Conservation (phyloP, 1,284 basidiomycete species). For the Boletus mariae region DNA sequence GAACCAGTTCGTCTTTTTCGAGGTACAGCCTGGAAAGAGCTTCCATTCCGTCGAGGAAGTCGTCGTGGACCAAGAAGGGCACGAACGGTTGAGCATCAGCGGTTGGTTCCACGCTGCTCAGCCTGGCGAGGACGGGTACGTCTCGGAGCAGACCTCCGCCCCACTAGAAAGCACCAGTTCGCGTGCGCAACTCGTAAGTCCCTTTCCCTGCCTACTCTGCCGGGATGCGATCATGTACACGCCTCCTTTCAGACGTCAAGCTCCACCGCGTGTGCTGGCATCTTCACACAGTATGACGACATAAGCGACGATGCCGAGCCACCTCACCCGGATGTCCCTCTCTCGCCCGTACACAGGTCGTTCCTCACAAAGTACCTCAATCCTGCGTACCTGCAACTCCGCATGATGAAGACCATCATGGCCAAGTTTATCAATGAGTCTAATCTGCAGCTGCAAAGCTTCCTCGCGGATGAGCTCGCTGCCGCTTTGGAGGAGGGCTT, state of each 20-base stretch:
- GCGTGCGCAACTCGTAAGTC: slow-evolving; percentile 73
- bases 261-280: slow-evolving; percentile 39
- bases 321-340: slow-evolving; percentile 46
- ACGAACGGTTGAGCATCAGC: slow-evolving; percentile 82
- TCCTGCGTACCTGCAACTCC: slow-evolving; percentile 83
- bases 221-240: not conserved
- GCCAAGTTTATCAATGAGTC: slow-evolving; percentile 86
- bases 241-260: slow-evolving; percentile 48
- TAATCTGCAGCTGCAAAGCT: slow-evolving; percentile 85
- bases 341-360: slow-evolving; percentile 59
- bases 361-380: slow-evolving; percentile 85
- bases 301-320: slow-evolving; percentile 35
- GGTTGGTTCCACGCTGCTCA: slow-evolving; percentile 97
- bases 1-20: slow-evolving; percentile 98
- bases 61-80: slow-evolving; percentile 72
- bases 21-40: slow-evolving; percentile 84
- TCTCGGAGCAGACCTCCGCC: slow-evolving; percentile 40
- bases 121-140: slow-evolving; percentile 87
- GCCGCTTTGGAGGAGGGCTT: slow-evolving; percentile 64
- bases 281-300: slow-evolving; percentile 58
- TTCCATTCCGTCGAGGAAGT: slow-evolving; percentile 99
- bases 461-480: slow-evolving; percentile 71
- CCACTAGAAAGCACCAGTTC: slow-evolving; percentile 56
- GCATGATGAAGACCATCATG: slow-evolving; percentile 79
- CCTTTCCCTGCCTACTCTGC: not conserved